Base-by-base conservation (phyloP, 2,329 filamentous ascomycete species). In the Pestalotiopsis sp. region DNA sequence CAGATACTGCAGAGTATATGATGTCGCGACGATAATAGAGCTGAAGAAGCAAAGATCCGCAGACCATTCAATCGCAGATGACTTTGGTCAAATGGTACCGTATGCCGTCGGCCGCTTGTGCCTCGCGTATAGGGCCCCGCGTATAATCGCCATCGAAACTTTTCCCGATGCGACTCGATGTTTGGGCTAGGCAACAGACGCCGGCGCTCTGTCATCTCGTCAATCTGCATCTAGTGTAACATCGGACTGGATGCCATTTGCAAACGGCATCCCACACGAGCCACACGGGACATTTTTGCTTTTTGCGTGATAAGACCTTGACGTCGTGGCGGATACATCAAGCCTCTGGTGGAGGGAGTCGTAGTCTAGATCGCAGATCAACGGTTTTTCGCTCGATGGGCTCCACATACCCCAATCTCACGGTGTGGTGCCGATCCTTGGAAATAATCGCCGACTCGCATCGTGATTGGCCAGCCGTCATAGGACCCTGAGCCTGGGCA, bases 321-420 rank as follows among this genome's bases (percentile, higher is more conserved):
- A 64, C 61, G 61, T 64, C 39, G 61, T 52, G 45, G 13, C 20
- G 45, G 45, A n/a, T n/a, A n/a, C n/a, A n/a, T 52, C 31, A 36
- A 6, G 2, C 31, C 7, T 25, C 59, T 31, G 38, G 61, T 64
- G 39, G 61, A 39, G 38, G 39, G 39, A 23, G 38, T 36, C 31
- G 31, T n/a, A 64, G 38, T 52, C 61, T 45, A 64, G 61, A 64
- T 31, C 41, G 61, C 61, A 49, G 23, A 64, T 64, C 61, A 64
- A 64, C 39, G 61, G 61, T 25, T 64, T 64, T 64, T n/a, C 45
- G 45, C 45, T 4, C 45, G 17, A 52, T 62, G 61, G 39, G 61
- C 27, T 64, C 61, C 61, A 64, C 61, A 41, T 64, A 25, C 38
- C 39, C 61, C 61, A 25, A 38, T 49, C 36, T 39, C 59, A 49